Conservation (phyloP, 2,329 filamentous ascomycete species). For the Fusarium incarnatum region DNA sequence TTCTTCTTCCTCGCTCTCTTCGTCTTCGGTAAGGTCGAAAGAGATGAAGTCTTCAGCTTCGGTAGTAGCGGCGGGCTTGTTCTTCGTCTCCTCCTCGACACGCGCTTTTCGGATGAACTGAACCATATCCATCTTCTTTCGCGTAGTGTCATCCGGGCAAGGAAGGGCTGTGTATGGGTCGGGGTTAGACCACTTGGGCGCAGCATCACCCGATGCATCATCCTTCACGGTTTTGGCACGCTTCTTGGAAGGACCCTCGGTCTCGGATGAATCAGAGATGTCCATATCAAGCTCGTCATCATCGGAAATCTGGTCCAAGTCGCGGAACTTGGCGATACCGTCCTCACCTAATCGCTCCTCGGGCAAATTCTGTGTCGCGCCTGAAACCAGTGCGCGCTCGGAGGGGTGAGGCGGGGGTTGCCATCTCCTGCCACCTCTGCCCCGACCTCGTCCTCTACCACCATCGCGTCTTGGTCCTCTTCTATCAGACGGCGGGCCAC, state of each 20-base stretch:
- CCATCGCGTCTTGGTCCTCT: constrained; percentile 42
- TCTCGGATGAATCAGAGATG: constrained; percentile 58
- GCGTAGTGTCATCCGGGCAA: constrained; percentile 76
- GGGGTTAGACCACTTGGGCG: constrained; percentile 93
- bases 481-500: constrained; percentile 33
- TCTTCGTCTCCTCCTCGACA: constrained; percentile 64
- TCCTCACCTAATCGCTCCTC: constrained; percentile 62
- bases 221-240: constrained; percentile 46
- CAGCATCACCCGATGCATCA: constrained; percentile 55
- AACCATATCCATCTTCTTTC: constrained; percentile 87
- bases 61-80: constrained; percentile 61
- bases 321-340: constrained; percentile 63
- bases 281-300: constrained; percentile 75
- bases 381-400: constrained; percentile 63
- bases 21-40: constrained; percentile 74
- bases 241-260: constrained; percentile 57
- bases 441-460: constrained; percentile 41
- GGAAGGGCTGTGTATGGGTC: constrained; percentile 92
- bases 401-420: constrained; percentile 56
- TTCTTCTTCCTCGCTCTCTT: constrained; percentile 52
- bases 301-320: constrained; percentile 69
- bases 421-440: constrained; percentile 50
- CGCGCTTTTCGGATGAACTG: constrained; percentile 92
- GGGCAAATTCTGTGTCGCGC: constrained; percentile 55
- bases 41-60: constrained; percentile 90